A percentile compares a stretch with the other conserved stretches of the same genome.
These are phyloP conservation scores for Nakazawaea anatomiae DNA, from an alignment of 805 yeast species.

Conservation along the genomic window DNA sequence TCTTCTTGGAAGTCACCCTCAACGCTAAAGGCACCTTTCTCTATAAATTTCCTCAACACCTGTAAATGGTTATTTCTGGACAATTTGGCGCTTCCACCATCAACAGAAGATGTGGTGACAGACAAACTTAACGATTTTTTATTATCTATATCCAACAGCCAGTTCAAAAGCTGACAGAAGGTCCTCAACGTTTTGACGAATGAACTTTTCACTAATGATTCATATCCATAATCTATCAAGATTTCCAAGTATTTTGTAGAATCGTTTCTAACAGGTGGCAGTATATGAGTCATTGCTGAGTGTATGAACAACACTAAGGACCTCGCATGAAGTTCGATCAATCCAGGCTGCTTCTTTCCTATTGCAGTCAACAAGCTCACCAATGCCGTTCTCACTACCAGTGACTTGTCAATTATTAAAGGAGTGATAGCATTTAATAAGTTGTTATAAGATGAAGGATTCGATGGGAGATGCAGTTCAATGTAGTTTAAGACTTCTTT, in stretches of 20 bases:
- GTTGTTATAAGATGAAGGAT: conserved; percentile 49
- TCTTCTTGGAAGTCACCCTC: conserved; percentile 11
- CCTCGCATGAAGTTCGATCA: conserved; percentile 56
- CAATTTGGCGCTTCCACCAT: conserved; percentile 21
- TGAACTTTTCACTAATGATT: conserved; percentile 50
- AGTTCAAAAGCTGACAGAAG: conserved; percentile 65
- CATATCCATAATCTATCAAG: conserved; percentile 49
- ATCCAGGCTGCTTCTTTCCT: conserved; percentile 43
- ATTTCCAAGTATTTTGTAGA: conserved; percentile 63
- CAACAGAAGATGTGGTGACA: conserved; percentile 19
- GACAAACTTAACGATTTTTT: conserved; percentile 19
- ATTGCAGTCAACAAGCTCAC: conserved; percentile 41
- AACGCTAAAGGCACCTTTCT: conserved; percentile 17
- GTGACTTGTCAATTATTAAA: conserved; percentile 60
- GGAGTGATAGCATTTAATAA: conserved; percentile 55
- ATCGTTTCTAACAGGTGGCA: conserved; percentile 67
- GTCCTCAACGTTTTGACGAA: conserved; percentile 68
- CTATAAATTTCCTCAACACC: conserved; percentile 25
- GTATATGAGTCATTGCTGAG: conserved; percentile 91
- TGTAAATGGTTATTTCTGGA: conserved; percentile 36
- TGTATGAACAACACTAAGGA: conserved; percentile 67
- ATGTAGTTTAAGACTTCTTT: conserved; percentile 61
- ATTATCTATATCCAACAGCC: conserved; percentile 44
- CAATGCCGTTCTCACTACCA: conserved; percentile 55
- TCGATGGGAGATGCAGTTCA: conserved; percentile 44